Evolutionary conservation across 148 eudicot genomes (phyloP), one percentile per base, ranked within the genome.

Genomic region (Talinum fruticosum): DNA sequence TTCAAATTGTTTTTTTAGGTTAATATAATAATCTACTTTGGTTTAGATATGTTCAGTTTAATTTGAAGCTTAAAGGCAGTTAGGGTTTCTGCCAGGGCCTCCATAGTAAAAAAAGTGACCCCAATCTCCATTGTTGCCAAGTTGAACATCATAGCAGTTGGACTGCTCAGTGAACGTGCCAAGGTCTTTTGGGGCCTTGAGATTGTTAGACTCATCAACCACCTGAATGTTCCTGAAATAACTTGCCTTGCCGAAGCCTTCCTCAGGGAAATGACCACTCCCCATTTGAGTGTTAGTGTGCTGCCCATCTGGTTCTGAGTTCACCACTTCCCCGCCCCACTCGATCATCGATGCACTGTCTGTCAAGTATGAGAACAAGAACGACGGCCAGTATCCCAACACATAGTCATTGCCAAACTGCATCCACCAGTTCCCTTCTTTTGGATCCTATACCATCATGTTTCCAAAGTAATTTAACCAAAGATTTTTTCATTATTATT

Each of bases 381-480:
- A 92, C 1, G 98, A 88, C 1, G 98, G 98, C 98, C 98, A 94
- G 73, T 94, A 94, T 0, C 97, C 98, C 82, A 94, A 29, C 36
- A 94, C 97, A 51, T 90, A 87, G 77, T 77, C 96, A 66, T 81
- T 87, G 8, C 98, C 95, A 75, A 92, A 94, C 75, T 94, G 98
- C 98, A 94, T 92, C 98, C 98, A 94, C 98, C 98, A 94, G 64
- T 94, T 83, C 14, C 99, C 99, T 81, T 92, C 96, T 82, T 88
- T 90, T 47, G 97, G 97, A 84, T 92, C 98, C 98, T 94, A 78
- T 62, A 77, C 68, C 78, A 79, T 21, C 23, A 33, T 24, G 19
- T n/a, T 15, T 21, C 72, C 66, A 51, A 69, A 24, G 3, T 53
- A 33, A 24, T 44, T 69, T 24, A 32, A 66, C 33, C 78, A 21